These are phyloP conservation scores for Boeremia lycopersici DNA, from an alignment of 2,329 filamentous ascomycete species.

Conservation along the genomic window DNA sequence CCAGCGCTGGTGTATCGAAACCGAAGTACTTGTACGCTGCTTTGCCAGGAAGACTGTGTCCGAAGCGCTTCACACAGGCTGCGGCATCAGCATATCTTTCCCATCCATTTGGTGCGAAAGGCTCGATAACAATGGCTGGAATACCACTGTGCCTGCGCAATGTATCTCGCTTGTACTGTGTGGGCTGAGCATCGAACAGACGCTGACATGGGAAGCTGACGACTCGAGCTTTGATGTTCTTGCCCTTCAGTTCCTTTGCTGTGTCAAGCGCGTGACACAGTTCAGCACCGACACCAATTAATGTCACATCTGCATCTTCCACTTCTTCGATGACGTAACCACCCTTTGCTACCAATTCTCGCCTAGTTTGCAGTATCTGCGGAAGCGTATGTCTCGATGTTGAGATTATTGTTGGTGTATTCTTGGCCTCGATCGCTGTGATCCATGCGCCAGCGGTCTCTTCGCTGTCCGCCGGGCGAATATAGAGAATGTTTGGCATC, in stretches of 20 bases:
- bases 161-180: slow-evolving; percentile 55
- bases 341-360: slow-evolving; percentile 52
- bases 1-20: slow-evolving; percentile 56
- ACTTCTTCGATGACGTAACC: slow-evolving; percentile 56
- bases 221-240: slow-evolving; percentile 52
- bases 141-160: slow-evolving; percentile 50
- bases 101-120: slow-evolving; percentile 64
- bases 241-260: slow-evolving; percentile 48
- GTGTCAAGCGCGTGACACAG: slow-evolving; percentile 55
- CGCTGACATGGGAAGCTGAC: slow-evolving; percentile 59
- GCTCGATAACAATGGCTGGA: slow-evolving; percentile 64
- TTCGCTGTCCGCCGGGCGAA: slow-evolving; percentile 64
- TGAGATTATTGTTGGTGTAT: slow-evolving; percentile 57
- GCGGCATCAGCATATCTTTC: slow-evolving; percentile 66
- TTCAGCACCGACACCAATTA: slow-evolving; percentile 59
- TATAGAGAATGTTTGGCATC: slow-evolving; percentile 67
- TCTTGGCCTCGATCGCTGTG: slow-evolving; percentile 52
- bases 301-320: slow-evolving; percentile 54
- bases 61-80: slow-evolving; percentile 60
- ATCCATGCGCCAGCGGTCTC: slow-evolving; percentile 63
- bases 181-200: slow-evolving; percentile 55
- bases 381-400: slow-evolving; percentile 54
- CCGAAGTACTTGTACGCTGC: slow-evolving; percentile 63
- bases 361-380: slow-evolving; percentile 49
- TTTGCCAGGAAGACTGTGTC: slow-evolving; percentile 61